These are phyloP conservation scores for Forsythia viridissima DNA, from an alignment of 257 asterid genomes.

Conservation along the genomic window DNA sequence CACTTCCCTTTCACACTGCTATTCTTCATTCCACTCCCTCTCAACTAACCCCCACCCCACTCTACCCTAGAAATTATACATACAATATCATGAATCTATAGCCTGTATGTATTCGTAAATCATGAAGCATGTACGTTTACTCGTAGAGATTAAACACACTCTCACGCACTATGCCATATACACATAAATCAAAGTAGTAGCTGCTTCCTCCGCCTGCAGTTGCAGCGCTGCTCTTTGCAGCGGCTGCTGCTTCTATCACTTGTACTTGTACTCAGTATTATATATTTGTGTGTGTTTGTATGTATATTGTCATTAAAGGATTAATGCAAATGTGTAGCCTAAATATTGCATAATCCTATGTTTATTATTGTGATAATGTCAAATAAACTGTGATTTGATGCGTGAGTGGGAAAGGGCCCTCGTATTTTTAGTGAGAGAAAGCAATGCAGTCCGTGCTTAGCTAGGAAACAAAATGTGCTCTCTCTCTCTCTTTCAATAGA, in stretches of 20 bases:
- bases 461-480: slow-evolving; percentile 3
- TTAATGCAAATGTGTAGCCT: neutral
- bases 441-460: neutral
- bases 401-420: neutral
- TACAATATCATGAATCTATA: slow-evolving; percentile 34
- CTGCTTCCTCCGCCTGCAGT: slow-evolving; percentile 59
- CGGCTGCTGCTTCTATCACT: slow-evolving; percentile 52
- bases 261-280: neutral
- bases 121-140: neutral
- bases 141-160: neutral
- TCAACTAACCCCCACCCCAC: slow-evolving; percentile 1
- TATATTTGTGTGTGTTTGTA: slow-evolving; percentile 20
- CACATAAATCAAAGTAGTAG: slow-evolving; percentile 1
- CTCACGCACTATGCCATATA: neutral
- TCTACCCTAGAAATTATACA: slow-evolving; percentile 22
- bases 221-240: slow-evolving; percentile 68
- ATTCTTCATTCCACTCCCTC: slow-evolving; percentile 18
- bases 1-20: neutral
- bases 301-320: neutral
- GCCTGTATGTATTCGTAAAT: neutral
- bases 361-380: neutral
- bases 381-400: neutral
- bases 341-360: neutral
- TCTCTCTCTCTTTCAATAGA: slow-evolving; percentile 9
- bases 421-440: neutral